Evolutionary conservation across 768 basidiomycete genomes (phyloP).

Genomic region (Macrolepiota dolichaula): DNA sequence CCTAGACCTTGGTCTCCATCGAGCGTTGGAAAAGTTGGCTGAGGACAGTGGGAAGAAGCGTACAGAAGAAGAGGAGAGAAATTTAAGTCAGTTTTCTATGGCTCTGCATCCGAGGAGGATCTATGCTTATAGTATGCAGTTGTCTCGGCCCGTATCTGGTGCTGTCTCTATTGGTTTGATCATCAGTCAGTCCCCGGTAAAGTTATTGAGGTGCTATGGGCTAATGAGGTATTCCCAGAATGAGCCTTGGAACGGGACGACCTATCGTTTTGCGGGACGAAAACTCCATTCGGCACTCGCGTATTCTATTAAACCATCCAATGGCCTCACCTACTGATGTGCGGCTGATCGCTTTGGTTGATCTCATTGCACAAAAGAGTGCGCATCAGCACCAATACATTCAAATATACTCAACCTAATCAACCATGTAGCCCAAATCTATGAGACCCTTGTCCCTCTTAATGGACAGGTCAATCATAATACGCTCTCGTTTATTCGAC

Average conservation of each 20-base stretch:
- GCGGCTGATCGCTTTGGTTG: conserved; percentile 81
- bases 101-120: conserved; percentile 1
- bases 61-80: conserved; percentile 80
- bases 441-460: conserved; percentile 82
- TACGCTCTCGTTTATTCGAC: conserved; percentile 82
- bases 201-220: not conserved
- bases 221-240: conserved; percentile 38
- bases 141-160: conserved; percentile 90
- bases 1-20: conserved; percentile 88
- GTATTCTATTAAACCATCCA: conserved; percentile 75
- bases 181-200: conserved; percentile 64
- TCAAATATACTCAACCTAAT: not conserved
- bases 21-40: conserved; percentile 87
- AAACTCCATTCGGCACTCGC: conserved; percentile 80
- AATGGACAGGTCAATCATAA: conserved; percentile 85
- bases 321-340: conserved; percentile 92
- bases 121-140: conserved; percentile 39
- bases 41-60: conserved; percentile 67
- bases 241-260: conserved; percentile 89
- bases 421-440: conserved; percentile 77
- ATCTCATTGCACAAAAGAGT: conserved; percentile 92
- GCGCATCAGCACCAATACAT: conserved; percentile 19
- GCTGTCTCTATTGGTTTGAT: conserved; percentile 95
- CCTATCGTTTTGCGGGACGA: conserved; percentile 90
- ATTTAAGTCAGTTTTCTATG: conserved; percentile 57